Conservation (phyloP, 176 grass and related monocot genomes). For the Alopecurus myosuroides region DNA sequence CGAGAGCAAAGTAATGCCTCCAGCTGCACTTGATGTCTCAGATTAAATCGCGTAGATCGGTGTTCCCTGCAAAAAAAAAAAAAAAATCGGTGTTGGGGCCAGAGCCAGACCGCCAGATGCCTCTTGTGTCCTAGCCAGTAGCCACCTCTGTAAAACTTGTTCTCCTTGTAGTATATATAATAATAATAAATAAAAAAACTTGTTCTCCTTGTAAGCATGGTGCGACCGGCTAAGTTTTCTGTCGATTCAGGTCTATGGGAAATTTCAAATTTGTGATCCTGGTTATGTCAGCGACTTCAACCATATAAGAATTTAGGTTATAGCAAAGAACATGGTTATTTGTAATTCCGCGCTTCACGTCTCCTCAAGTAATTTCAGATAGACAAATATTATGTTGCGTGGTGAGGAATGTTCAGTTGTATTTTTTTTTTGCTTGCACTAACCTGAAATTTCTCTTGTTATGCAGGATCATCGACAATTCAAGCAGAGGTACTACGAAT, state of each 20-base stretch:
- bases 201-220: neutral
- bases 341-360: neutral
- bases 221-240: neutral
- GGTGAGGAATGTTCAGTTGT: neutral
- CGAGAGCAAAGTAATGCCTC: neutral
- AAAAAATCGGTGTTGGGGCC: neutral
- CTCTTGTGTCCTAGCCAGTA: neutral
- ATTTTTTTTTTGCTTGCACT: neutral
- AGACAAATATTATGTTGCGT: neutral
- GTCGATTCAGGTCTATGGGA: neutral
- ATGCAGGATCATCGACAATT: conserved; percentile 81
- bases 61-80: neutral
- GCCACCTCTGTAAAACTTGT: neutral
- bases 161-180: neutral
- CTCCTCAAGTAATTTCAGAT: neutral
- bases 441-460: conserved; percentile 18
- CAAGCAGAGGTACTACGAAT: conserved; percentile 84
- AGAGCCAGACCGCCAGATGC: no score
- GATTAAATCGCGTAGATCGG: neutral
- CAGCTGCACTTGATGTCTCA: neutral
- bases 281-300: neutral
- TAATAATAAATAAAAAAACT: no score
- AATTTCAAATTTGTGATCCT: neutral
- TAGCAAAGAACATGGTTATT: neutral
- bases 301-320: neutral